Base-by-base conservation (phyloP, 2,329 filamentous ascomycete species). In the Exophiala xenobiotica region DNA sequence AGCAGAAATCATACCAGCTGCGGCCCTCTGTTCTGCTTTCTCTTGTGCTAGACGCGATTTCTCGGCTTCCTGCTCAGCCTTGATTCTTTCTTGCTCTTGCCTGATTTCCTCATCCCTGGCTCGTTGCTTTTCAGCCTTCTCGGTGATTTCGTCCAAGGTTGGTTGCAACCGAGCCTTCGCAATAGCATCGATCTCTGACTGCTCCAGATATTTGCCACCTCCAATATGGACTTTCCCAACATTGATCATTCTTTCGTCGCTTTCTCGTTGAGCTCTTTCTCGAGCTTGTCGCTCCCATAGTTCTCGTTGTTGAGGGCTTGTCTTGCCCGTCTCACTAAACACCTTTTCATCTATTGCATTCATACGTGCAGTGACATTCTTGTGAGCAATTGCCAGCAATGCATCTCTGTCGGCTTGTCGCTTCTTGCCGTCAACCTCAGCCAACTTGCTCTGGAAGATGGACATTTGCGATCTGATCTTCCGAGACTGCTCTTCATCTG, bases 301-400 rank as follows among this genome's bases (percentile, higher is more conserved):
- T 20, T 81, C 84, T 60, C 86, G 74, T 63, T 86, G 81, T 1
- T 82, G 78, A 9, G 86, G 82, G 19, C 38, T 81, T 22, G 87
- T 78, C 65, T 86, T 85, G 50, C 90, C 90, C 1, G 87, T 92
- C 46, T 92, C 80, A 11, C 81, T 77, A 59, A 85, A 89, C 9
- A 95, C 81, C 63, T 83, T 85, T 66, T 91, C 83, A 54, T 97
- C 92, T 76, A 96, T 90, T 33, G 79, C 81, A 54, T 87, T 82
- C 59, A 96, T 79, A 35, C 81, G 82, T 16, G 84, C 83, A 59
- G 85, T 83, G n/a, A 96, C 92, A 60, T 95, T 95, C 38, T 87
- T 83, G 64, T 91, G 87, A 1, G 92, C 92, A 2, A 84, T 83
- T 7, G 86, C 86, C 58, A 96, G 75, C 1, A 97, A 74, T 1